Percentiles rank a stretch among this genome's conserved stretches.
These are phyloP conservation scores for Microcyclosporella mali DNA, from an alignment of 2,329 filamentous ascomycete species.

Conservation along the genomic window DNA sequence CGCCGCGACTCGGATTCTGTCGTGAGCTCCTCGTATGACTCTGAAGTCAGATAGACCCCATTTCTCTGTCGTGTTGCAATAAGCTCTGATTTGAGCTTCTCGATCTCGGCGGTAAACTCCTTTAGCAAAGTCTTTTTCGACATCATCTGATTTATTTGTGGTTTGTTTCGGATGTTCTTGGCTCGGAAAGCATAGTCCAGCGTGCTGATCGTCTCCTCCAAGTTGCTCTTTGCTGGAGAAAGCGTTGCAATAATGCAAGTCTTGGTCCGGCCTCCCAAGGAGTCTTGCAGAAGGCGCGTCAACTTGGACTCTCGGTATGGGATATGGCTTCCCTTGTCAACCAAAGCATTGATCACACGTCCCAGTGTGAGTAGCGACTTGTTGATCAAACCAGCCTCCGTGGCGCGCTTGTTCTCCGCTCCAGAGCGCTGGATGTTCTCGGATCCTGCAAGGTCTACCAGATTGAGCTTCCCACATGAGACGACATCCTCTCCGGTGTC, in stretches of 20 bases:
- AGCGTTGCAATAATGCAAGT: conserved; percentile 98
- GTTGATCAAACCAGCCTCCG: conserved; percentile 95
- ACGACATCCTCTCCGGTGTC: conserved; percentile 86
- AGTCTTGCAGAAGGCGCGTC: conserved; percentile 90
- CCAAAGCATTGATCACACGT: conserved; percentile 93
- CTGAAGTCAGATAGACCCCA: conserved; percentile 86
- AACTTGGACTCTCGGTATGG: conserved; percentile 93
- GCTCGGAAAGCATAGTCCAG: conserved; percentile 96
- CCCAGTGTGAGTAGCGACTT: conserved; percentile 93
- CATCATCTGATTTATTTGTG: conserved; percentile 84
- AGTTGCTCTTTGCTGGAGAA: conserved; percentile 86
- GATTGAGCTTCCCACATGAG: conserved; percentile 85
- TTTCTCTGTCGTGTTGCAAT: conserved; percentile 90
- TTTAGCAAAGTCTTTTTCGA: conserved; percentile 87
- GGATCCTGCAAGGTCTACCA: conserved; percentile 93
- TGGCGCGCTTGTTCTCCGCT: conserved; percentile 93
- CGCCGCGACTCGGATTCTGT: conserved; percentile 86
- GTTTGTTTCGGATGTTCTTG: conserved; percentile 98
- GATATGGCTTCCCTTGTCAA: conserved; percentile 84
- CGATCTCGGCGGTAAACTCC: conserved; percentile 88
- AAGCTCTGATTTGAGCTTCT: conserved; percentile 87
- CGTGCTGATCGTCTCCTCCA: conserved; percentile 97
- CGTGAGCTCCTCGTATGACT: conserved; percentile 84
- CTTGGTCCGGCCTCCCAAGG: conserved; percentile 88
- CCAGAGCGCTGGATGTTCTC: conserved; percentile 97